Evolutionary conservation across 352 stramenopile species (phyloP).

Genomic region (Phytophthora macrochlamydospora): DNA sequence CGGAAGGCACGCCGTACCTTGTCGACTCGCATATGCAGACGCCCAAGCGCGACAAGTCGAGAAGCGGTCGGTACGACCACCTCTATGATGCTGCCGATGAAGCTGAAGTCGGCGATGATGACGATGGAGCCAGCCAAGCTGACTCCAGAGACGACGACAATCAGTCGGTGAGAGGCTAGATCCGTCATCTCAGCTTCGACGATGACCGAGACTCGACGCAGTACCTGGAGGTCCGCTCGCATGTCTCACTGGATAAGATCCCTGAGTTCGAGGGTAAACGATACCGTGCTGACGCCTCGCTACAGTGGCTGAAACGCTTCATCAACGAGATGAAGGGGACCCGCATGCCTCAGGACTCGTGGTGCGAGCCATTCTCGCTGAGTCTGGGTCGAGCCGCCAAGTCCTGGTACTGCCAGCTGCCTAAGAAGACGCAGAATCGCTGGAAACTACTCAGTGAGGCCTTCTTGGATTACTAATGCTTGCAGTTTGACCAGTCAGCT

Average conservation of each 20-base stretch:
- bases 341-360: slow-evolving; percentile 1
- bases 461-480: neutral
- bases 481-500: neutral
- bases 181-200: neutral
- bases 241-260: neutral
- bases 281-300: neutral
- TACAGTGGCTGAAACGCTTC: slow-evolving; percentile 14
- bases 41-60: too few relatives aligned
- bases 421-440: neutral
- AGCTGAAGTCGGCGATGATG: neutral
- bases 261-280: neutral
- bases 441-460: neutral
- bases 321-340: slow-evolving; percentile 22
- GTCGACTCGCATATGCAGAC: too few relatives aligned
- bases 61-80: too few relatives aligned
- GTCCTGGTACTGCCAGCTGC: neutral
- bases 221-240: neutral
- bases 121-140: neutral
- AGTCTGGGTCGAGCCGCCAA: neutral
- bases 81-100: too few relatives aligned
- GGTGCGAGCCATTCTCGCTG: slow-evolving; percentile 9
- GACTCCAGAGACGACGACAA: neutral
- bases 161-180: neutral
- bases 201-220: neutral
- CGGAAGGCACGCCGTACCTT: too few relatives aligned